Conservation (phyloP, 2,329 filamentous ascomycete species). For the Massarina eburnea region DNA sequence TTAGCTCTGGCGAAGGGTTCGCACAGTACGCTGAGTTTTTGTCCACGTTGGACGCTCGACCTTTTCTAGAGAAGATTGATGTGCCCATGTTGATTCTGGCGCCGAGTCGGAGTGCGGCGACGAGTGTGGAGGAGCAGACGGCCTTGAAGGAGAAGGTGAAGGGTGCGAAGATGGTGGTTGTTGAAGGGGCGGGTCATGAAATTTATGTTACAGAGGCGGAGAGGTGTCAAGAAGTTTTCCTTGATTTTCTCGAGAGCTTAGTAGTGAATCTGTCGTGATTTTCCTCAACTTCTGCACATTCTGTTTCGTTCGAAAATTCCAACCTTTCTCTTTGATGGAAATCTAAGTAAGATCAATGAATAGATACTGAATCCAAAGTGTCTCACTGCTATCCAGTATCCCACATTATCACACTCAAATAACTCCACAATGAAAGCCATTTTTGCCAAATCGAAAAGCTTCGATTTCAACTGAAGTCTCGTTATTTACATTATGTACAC, state of each 20-base stretch:
- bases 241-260: slow-evolving; percentile 39
- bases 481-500: too few species aligned
- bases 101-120: slow-evolving; percentile 37
- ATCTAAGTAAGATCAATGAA: too few species aligned
- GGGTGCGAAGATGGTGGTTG: slow-evolving; percentile 23
- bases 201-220: slow-evolving; percentile 37
- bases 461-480: too few species aligned
- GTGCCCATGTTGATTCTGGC: slow-evolving; percentile 37
- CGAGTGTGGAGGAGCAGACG: slow-evolving; percentile 31
- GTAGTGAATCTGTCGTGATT: background rate
- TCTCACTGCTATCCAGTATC: too few species aligned
- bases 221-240: slow-evolving; percentile 26
- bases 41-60: slow-evolving; percentile 32
- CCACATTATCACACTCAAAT: too few species aligned
- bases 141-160: slow-evolving; percentile 16
- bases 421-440: too few species aligned
- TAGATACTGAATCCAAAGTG: too few species aligned
- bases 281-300: too few species aligned
- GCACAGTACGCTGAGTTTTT: slow-evolving; percentile 40
- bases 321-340: too few species aligned
- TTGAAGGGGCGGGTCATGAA: slow-evolving; percentile 37
- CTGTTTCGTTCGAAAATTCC: too few species aligned
- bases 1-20: slow-evolving; percentile 33
- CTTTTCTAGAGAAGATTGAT: slow-evolving; percentile 27
- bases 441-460: too few species aligned